Evolutionary conservation across 345 rosid species (phyloP), one percentile per base, ranked within the genome.

Genomic region (Cardamine chenopodiifolia): DNA sequence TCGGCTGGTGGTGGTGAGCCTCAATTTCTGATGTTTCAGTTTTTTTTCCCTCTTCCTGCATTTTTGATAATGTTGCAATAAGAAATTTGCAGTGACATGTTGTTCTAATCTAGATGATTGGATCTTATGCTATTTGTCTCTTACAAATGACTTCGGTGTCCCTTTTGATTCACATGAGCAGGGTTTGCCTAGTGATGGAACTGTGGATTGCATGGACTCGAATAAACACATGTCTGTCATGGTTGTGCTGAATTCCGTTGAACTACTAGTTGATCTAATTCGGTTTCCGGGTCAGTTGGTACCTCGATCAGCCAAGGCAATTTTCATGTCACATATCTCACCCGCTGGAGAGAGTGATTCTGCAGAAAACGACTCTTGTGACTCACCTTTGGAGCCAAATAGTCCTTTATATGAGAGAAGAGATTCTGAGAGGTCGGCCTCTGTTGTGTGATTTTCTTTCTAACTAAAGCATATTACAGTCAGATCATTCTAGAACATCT

Each of bases 351-450:
- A 94, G 82, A 94, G 97, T 81, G 98, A 94, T 81, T 94, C 96
- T 69, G 97, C 97, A 32, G 98, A 92, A 84, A 92, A 96, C 76
- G 99, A 96, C 84, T 96, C 98, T 22, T 96, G 99, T 73, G 99
- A 92, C 77, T 92, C 99, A 66, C 99, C 97, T 12, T 83, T 96
- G 50, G 99, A 96, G 85, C 99, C 98, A 68, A 96, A 96, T 68
- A 94, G 98, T 85, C 98, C 98, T 70, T 79, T 94, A 47, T 91
- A 88, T 80, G 97, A 94, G 73, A 84, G 89, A 81, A 58, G 80
- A 71, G 97, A 91, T 76, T 77, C 86, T 77, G 96, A 90, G 80
- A 87, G 93, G 96, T 90, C 35, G 58, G 86, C 66, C 65, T 66
- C 68, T 5, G 59, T 52, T 71, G 32, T 71, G 52, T 50, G 37